These are phyloP conservation scores for Acacia confusa DNA, from an alignment of 306 rosid species.

Conservation along the genomic window DNA sequence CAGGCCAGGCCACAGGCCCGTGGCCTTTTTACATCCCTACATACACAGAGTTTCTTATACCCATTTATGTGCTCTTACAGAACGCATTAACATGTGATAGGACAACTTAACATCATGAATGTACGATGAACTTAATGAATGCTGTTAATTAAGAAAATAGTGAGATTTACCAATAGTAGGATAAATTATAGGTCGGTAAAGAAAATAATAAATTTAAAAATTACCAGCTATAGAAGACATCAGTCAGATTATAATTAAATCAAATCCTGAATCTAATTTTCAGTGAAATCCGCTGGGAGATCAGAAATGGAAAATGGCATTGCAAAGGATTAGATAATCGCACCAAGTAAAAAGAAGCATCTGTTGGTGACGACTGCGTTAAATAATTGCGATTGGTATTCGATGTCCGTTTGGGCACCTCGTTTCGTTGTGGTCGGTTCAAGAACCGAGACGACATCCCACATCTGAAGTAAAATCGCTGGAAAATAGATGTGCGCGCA, in stretches of 20 bases:
- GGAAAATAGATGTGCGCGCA: background rate
- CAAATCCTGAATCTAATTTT: background rate
- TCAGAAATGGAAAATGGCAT: background rate
- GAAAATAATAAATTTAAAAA: background rate
- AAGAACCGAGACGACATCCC: slow-evolving; percentile 31
- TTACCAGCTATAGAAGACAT: background rate
- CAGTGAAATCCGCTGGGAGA: background rate
- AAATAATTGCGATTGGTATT: background rate
- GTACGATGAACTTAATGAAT: too few relatives aligned
- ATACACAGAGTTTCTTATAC: too few relatives aligned
- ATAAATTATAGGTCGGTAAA: background rate
- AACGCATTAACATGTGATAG: too few relatives aligned
- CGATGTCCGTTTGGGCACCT: background rate
- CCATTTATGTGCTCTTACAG: too few relatives aligned
- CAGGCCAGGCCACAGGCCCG: too few relatives aligned
- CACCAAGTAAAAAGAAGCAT: background rate
- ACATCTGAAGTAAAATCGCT: slow-evolving; percentile 35
- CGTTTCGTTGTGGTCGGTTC: slow-evolving; percentile 34
- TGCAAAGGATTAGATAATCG: background rate
- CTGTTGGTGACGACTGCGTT: background rate
- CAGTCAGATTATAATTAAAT: background rate
- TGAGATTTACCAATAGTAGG: too few relatives aligned
- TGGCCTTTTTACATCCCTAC: too few relatives aligned
- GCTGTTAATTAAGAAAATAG: too few relatives aligned
- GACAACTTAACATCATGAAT: too few relatives aligned